Evolutionary conservation across 768 basidiomycete species (phyloP).

Genomic region (Leccinum subtestaceum): DNA sequence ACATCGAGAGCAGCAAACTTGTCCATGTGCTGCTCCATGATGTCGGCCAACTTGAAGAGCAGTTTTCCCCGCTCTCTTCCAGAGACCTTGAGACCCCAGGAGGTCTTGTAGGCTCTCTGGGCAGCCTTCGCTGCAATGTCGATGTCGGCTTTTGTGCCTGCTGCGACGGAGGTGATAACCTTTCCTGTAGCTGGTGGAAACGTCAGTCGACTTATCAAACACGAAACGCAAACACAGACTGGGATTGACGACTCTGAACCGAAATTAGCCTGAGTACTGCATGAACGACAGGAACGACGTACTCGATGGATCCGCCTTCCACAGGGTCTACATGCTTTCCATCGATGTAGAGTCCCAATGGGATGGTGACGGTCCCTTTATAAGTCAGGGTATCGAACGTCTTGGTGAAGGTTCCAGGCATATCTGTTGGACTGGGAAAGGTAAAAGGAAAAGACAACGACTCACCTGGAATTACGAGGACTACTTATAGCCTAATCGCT

Average conservation of each 20-base stretch:
- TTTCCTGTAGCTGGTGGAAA: conserved; percentile 5
- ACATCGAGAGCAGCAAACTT: conserved; percentile 11
- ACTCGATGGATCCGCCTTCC: conserved; percentile 60
- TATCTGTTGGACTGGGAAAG: conserved; percentile 19
- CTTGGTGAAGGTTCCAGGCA: conserved; percentile 40
- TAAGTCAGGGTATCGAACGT: conserved; percentile 52
- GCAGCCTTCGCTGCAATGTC: conserved; percentile 8
- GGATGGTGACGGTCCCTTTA: conserved; percentile 54
- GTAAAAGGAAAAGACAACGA: neutral
- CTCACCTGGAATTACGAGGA: neutral
- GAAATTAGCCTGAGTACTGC: conserved; percentile 1
- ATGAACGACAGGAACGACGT: conserved; percentile 21
- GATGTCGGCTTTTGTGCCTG: conserved; percentile 7
- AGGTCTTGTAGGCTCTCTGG: conserved; percentile 2
- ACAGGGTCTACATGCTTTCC: conserved; percentile 49
- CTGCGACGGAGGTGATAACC: conserved; percentile 9
- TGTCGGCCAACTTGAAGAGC: conserved; percentile 8
- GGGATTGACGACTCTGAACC: conserved; percentile 53
- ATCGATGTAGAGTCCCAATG: conserved; percentile 70
- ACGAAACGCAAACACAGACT: conserved; percentile 25
- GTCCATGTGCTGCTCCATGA: conserved; percentile 7
- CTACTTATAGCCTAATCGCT: conserved; percentile 4
- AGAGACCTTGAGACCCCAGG: conserved; percentile 10
- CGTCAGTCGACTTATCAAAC: conserved; percentile 21
- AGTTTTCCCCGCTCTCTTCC: conserved; percentile 4